These are phyloP conservation scores for Butyriboletus regius DNA, from an alignment of 1,284 basidiomycete genomes.

Conservation along the genomic window DNA sequence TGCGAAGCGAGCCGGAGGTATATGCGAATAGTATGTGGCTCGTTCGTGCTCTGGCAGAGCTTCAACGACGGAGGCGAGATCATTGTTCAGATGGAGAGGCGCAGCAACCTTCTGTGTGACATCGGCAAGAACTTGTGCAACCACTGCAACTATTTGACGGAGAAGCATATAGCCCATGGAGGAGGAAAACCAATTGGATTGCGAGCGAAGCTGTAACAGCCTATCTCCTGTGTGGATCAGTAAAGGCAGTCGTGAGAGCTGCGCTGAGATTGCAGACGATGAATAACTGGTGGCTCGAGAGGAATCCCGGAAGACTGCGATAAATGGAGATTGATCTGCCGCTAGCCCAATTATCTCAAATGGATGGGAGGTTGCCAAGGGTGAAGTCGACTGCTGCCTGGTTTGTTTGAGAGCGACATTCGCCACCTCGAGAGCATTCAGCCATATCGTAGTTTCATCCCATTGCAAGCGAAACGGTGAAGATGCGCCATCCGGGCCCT, in stretches of 20 bases:
- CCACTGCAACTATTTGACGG: slow-evolving; percentile 24
- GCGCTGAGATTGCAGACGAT: neutral
- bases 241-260: slow-evolving; percentile 7
- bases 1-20: slow-evolving; percentile 30
- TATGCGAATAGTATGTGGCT: slow-evolving; percentile 20
- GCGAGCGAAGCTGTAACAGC: slow-evolving; percentile 16
- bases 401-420: slow-evolving; percentile 18
- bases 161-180: slow-evolving; percentile 23
- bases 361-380: slow-evolving; percentile 5
- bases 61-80: slow-evolving; percentile 35
- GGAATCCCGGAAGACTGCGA: slow-evolving; percentile 14
- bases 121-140: slow-evolving; percentile 7
- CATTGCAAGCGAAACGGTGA: slow-evolving; percentile 35
- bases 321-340: slow-evolving; percentile 17
- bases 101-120: slow-evolving; percentile 15
- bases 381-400: slow-evolving; percentile 8
- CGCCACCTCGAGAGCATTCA: slow-evolving; percentile 20
- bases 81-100: slow-evolving; percentile 24
- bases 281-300: neutral
- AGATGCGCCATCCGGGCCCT: slow-evolving; percentile 9
- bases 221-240: slow-evolving; percentile 5
- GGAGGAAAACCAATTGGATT: slow-evolving; percentile 20
- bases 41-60: slow-evolving; percentile 26
- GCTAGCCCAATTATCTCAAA: slow-evolving; percentile 12
- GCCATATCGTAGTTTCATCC: slow-evolving; percentile 34